Percentiles rank a stretch among this genome's conserved stretches.
Conservation (phyloP, 345 rosid species). For the Euphorbia pulcherrima region DNA sequence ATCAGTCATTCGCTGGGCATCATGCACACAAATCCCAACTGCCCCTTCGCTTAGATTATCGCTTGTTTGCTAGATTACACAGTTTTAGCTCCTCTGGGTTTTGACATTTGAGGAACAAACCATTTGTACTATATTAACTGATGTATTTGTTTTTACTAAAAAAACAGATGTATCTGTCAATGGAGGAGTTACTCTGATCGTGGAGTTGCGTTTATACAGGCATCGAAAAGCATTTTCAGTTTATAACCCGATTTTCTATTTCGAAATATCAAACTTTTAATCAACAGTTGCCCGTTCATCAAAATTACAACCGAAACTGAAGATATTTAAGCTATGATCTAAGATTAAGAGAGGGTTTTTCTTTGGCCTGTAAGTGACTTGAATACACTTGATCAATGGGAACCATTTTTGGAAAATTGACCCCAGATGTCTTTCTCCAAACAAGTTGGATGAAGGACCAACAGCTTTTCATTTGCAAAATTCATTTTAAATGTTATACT, state of each 20-base stretch:
- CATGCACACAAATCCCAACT: slow-evolving; percentile 70
- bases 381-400: slow-evolving; percentile 20
- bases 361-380: slow-evolving; percentile 15
- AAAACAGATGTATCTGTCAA: neutral
- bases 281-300: neutral
- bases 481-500: too few species aligned
- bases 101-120: neutral
- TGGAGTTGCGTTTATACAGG: neutral
- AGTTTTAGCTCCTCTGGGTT: neutral
- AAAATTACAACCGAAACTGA: neutral
- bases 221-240: too few species aligned
- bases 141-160: too few species aligned
- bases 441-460: slow-evolving; percentile 18
- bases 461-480: too few species aligned
- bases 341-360: neutral
- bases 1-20: slow-evolving; percentile 78
- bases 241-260: too few species aligned
- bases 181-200: slow-evolving; percentile 26
- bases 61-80: slow-evolving; percentile 52
- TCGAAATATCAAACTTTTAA: neutral
- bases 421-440: slow-evolving; percentile 3
- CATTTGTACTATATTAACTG: slow-evolving; percentile 5
- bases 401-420: slow-evolving; percentile 1
- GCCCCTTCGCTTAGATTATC: slow-evolving; percentile 67
- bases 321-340: neutral